Base-by-base conservation (phyloP, 225 moss, liverwort and hornwort genomes). In the Takakia lepidozioides region DNA sequence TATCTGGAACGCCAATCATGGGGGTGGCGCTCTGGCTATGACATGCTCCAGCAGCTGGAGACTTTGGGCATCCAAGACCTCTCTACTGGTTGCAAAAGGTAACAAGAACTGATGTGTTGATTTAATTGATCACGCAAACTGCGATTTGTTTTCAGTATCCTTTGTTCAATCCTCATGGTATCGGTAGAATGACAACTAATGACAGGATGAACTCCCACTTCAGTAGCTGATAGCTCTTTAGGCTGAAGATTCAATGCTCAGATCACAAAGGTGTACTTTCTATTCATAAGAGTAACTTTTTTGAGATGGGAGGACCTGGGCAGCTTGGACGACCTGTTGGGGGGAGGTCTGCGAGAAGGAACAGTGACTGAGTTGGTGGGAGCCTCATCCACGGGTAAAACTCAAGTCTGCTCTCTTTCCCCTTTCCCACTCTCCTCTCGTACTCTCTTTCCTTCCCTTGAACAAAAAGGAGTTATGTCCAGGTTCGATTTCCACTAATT, bases 361-460 rank as follows among this genome's bases (percentile, higher is more conserved):
- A 85, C 75, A 46, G 66, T 98, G 52, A 98, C 98, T 51, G 98
- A 98, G 61, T 63, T 91, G 64, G 98, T 87, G 20, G 98, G 98
- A 29, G 69, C 80, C 50, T 87, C 98, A 59, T 80, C 98, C 27
- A 78, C 91, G 28, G 98, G 98, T 41, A 98, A 91, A 81, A 87
- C 82, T 15, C 98, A 98, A 64, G 95, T 89, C 60, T 58, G 87
- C 23, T 28, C 25, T 62, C 35, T 13, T 17, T 32, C 38, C 16
- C 2, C 32, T 51, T 25, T 49, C 29, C 2, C 26, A n/a, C 13
- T 2, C n/a, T 17, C 15, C 19, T 13, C 8, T 27, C 3, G n/a
- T n/a, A n/a, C n/a, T n/a, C n/a, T n/a, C n/a, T n/a, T n/a, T n/a
- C n/a, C n/a, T n/a, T n/a, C n/a, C n/a, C n/a, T n/a, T n/a, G n/a